phyloP scores from a whole-genome alignment of 805 yeast genomes.

The Wickerhamiella bombiphila region DNA sequence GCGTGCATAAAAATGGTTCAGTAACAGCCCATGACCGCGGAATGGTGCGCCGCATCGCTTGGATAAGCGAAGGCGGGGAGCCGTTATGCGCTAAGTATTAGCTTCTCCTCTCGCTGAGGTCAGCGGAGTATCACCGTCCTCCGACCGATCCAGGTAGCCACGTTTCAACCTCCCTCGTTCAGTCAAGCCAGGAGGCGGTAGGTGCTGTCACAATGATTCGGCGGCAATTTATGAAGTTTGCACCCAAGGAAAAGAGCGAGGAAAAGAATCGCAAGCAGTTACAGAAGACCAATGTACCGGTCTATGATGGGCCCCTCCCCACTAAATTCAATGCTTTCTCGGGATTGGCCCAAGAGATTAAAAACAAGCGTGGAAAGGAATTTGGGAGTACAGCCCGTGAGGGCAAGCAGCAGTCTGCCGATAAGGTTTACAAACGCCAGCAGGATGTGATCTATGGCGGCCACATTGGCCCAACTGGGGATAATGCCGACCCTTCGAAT shows the following conservation, averaged over 20 bases:
- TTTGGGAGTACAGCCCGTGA: not conserved
- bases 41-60: too few species aligned
- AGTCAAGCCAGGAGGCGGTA: too few species aligned
- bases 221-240: slow-evolving; percentile 30
- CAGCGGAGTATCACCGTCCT: too few species aligned
- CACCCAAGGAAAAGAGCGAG: slow-evolving; percentile 34
- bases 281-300: slow-evolving; percentile 30
- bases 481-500: slow-evolving; percentile 7
- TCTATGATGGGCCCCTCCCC: slow-evolving; percentile 27
- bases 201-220: too few species aligned
- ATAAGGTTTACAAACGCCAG: slow-evolving; percentile 14
- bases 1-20: too few species aligned
- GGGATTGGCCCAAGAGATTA: slow-evolving; percentile 27
- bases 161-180: too few species aligned
- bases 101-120: too few species aligned
- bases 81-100: too few species aligned
- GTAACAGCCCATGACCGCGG: too few species aligned
- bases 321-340: slow-evolving; percentile 39
- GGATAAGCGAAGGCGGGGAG: too few species aligned
- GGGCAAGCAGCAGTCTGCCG: slow-evolving; percentile 7
- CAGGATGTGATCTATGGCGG: slow-evolving; percentile 16
- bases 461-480: slow-evolving; percentile 1
- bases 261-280: slow-evolving; percentile 31
- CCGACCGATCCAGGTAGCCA: too few species aligned
- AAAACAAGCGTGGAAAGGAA: not conserved